Percentiles rank a stretch among this genome's conserved stretches.
phyloP scores from a whole-genome alignment of 495 filamentous ascomycete genomes.

The Friedmanniomyces simplex region DNA sequence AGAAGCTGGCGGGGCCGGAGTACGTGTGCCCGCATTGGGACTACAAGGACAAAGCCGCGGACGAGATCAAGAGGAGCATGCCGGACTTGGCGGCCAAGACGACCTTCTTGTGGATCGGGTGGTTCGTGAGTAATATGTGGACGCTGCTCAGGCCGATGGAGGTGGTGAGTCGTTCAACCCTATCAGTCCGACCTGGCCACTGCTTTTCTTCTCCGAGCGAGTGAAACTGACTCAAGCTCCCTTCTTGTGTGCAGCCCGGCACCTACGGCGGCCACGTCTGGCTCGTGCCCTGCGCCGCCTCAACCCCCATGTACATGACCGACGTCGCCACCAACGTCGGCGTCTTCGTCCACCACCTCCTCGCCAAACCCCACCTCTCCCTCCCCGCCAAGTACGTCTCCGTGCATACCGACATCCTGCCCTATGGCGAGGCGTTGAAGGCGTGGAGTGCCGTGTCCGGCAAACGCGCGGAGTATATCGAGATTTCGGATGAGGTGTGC shows the following conservation, averaged over 20 bases:
- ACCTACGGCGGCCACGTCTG: neutral
- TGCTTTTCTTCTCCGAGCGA: neutral
- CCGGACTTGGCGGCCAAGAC: conserved; percentile 23
- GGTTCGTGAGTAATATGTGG: neutral
- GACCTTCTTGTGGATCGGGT: conserved; percentile 20
- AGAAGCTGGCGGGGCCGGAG: conserved; percentile 16
- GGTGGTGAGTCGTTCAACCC: neutral
- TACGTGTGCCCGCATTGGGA: conserved; percentile 26
- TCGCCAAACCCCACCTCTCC: neutral
- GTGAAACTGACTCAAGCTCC: neutral
- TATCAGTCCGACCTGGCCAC: neutral
- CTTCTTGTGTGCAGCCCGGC: neutral
- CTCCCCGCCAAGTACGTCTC: neutral
- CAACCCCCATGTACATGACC: neutral
- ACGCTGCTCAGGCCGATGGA: neutral
- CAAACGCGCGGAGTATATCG: neutral
- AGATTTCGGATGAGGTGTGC: neutral
- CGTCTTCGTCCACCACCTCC: neutral
- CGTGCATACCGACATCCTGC: neutral
- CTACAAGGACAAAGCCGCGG: conserved; percentile 25
- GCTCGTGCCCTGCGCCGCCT: neutral
- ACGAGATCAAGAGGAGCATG: conserved; percentile 22
- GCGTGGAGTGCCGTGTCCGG: neutral
- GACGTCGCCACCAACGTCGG: neutral
- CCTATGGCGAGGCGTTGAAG: neutral